Percentiles rank a stretch among this genome's conserved stretches.
These are phyloP conservation scores for Metschnikowia borealis DNA, from an alignment of 805 yeast species.

Conservation along the genomic window DNA sequence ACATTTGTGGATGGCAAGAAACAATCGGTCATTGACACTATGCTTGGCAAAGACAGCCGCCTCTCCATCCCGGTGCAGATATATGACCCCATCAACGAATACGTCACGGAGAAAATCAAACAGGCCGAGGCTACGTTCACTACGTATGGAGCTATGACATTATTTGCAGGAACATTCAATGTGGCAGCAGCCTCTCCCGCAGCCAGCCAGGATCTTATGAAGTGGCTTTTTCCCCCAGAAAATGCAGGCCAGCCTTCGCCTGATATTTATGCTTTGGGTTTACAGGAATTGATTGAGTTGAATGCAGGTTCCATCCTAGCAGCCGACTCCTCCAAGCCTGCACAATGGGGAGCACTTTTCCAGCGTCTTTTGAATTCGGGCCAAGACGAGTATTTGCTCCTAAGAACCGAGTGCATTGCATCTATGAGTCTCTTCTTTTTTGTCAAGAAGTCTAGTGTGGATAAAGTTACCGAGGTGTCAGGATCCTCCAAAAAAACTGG, in stretches of 20 bases:
- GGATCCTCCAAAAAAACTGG: conserved; percentile 97
- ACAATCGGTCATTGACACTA: conserved; percentile 82
- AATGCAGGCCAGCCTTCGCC: conserved; percentile 47
- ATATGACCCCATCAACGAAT: conserved; percentile 86
- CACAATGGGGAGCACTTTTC: conserved; percentile 74
- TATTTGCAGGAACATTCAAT: conserved; percentile 84
- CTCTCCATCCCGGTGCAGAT: conserved; percentile 67
- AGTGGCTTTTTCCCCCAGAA: conserved; percentile 79
- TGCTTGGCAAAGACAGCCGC: conserved; percentile 72
- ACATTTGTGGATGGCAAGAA: conserved; percentile 90
- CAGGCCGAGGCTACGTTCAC: conserved; percentile 53
- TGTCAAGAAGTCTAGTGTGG: conserved; percentile 43
- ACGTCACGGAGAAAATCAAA: conserved; percentile 61
- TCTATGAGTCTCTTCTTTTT: conserved; percentile 63
- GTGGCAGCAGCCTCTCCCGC: conserved; percentile 64
- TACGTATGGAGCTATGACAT: conserved; percentile 50
- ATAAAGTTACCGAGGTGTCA: conserved; percentile 70
- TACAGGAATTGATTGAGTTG: conserved; percentile 91
- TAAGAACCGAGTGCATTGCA: conserved; percentile 73
- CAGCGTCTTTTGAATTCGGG: conserved; percentile 54
- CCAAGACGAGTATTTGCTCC: conserved; percentile 47
- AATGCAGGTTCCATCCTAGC: conserved; percentile 87
- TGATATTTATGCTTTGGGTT: conserved; percentile 82
- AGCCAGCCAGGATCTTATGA: conserved; percentile 51
- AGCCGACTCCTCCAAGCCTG: conserved; percentile 75